phyloP scores from a whole-genome alignment of 2,329 filamentous ascomycete genomes.

The Furcasterigmium sp. region DNA sequence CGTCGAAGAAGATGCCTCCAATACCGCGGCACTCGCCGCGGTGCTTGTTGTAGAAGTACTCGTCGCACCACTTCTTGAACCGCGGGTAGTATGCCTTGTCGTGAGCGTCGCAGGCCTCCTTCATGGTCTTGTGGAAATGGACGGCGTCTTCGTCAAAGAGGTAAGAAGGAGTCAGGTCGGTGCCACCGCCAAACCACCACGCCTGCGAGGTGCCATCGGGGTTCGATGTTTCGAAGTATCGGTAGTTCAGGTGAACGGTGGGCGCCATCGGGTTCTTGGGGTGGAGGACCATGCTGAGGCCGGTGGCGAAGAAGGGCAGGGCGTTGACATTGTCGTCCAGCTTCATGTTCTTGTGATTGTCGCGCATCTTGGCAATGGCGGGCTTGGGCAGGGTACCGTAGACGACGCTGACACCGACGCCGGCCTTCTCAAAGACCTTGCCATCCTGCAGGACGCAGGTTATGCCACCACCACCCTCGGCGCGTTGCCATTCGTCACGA shows the following conservation, averaged over 20 bases:
- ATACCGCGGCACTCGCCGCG: slow-evolving; percentile 80
- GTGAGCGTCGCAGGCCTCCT: slow-evolving; percentile 88
- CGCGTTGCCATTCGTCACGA: slow-evolving; percentile 80
- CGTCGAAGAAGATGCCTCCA: slow-evolving; percentile 98
- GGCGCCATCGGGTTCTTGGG: slow-evolving; percentile 95
- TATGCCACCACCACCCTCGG: slow-evolving; percentile 86
- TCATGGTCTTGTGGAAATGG: slow-evolving; percentile 93
- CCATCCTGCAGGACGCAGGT: slow-evolving; percentile 94
- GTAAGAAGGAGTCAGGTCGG: slow-evolving; percentile 88
- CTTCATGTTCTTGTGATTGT: slow-evolving; percentile 89
- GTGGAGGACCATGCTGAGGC: slow-evolving; percentile 88
- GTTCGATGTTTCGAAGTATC: slow-evolving; percentile 95
- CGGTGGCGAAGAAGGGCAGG: slow-evolving; percentile 91
- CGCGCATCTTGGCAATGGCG: slow-evolving; percentile 89
- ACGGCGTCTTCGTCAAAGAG: slow-evolving; percentile 96
- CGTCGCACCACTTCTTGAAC: slow-evolving; percentile 98
- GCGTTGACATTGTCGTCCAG: slow-evolving; percentile 71
- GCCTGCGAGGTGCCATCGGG: slow-evolving; percentile 74
- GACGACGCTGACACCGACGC: slow-evolving; percentile 90
- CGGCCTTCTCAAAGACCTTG: slow-evolving; percentile 96
- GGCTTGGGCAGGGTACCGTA: slow-evolving; percentile 85
- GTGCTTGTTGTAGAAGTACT: slow-evolving; percentile 95
- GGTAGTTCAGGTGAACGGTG: slow-evolving; percentile 96
- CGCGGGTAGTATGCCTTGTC: slow-evolving; percentile 86
- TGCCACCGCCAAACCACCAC: slow-evolving; percentile 98